Base-by-base conservation (phyloP, 768 basidiomycete genomes). In the Psilocybe sp. region DNA sequence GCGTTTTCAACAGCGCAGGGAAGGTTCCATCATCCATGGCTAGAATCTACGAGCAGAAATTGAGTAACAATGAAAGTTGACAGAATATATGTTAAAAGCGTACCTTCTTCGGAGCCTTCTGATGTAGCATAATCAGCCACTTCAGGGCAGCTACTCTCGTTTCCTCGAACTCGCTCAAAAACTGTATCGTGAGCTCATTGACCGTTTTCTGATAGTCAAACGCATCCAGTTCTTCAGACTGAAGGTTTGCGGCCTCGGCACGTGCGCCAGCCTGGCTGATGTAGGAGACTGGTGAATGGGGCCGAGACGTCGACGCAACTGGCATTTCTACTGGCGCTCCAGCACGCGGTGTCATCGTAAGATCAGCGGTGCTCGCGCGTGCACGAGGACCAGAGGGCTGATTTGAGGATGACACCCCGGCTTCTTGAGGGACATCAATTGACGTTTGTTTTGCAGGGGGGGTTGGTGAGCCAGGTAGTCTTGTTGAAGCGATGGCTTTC, bases 51-150 rank as follows among this genome's bases (percentile, higher is more conserved):
- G 4, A 7, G 49, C 31, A 11, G 23, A 40, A 44, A 34, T 45
- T 15, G 28, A 45, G 18, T 40, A 40, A 8, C 5, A 2, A 31
- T 49, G 20, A 20, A 39, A 2, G 16, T 18, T 38, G 31, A 37
- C 1, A 28, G 32, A 32, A 33, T 44, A 60, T 37, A 4, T 14
- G 19, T 38, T 15, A 15, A 18, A 44, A 10, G 46, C 62, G 40
- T 53, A 89, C 94, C 82, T 96, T 96, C 70, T 87, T 91, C 0
- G 97, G 97, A 11, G 94, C 93, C 62, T 98, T 98, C 65, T 95
- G 90, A 69, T 99, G 97, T 45, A 99, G 71, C 97, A 99, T 99
- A 49, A 97, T 85, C 35, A 99, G 73, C 97, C 97, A 99, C 69
- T 96, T 95, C 59, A 99, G 67, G 2, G 96, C 94, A 20, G 94